Base-by-base conservation (phyloP, 768 basidiomycete genomes). In the Kwoniella heveanensis region DNA sequence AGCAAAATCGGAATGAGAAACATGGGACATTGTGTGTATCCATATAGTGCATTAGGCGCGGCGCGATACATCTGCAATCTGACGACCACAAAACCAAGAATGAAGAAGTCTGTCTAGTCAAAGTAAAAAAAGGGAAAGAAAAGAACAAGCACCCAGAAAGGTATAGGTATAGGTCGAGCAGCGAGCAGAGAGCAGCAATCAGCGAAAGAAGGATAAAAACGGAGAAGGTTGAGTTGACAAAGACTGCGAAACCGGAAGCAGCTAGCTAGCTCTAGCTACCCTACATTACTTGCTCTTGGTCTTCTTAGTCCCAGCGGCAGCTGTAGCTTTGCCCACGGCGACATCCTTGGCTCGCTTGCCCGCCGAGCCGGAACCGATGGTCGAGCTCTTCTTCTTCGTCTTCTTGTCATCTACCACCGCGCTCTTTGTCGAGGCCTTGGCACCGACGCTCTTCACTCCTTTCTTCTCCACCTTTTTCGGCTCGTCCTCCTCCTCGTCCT, bases 361-460 rank as follows among this genome's bases (percentile, higher is more conserved):
- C 22, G 50, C 63, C 12, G 19, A 37, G 2, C 49, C 56, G 12
- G 57, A 58, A 37, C 63, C 63, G 27, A 64, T 54, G 17, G 63
- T 64, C 15, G 63, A 64, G 15, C 55, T 57, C 50, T 64, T 64
- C 53, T 64, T 64, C 57, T 64, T 62, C 39, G 5, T 12, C n/a
- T 15, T 60, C 50, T 60, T 29, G 5, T 47, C 25, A 4, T 49
- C 29, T 19, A 49, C 57, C 15, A 26, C 49, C 13, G 30, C 48
- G 36, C 19, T 39, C 19, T 29, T 36, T 13, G 32, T 36, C 32
- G 6, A 13, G 13, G 32, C n/a, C n/a, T 32, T 32, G 32, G 7
- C 32, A 32, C 13, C 13, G 32, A 32, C 13, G 32, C 32, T 48
- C 9, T 9, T 5, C 26, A 44, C 19, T 10, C 5, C 29, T 39